Evolutionary conservation across 2,329 filamentous ascomycete species (phyloP).

Genomic region (Ophiostoma piceae): DNA sequence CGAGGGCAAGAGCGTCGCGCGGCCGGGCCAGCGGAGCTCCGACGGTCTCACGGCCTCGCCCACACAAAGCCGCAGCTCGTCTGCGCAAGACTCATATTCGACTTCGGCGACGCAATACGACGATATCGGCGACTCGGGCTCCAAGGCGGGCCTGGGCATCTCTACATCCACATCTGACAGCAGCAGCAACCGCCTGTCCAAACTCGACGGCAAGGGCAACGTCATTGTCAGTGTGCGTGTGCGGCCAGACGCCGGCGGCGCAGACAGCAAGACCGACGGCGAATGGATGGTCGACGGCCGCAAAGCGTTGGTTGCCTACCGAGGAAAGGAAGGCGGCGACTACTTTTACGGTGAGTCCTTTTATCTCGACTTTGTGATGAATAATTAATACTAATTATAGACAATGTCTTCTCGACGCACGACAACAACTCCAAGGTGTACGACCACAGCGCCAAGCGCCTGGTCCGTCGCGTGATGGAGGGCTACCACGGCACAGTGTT

Average conservation of each 20-base stretch:
- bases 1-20: constrained; percentile 67
- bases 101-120: constrained; percentile 87
- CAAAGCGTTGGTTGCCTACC: constrained; percentile 73
- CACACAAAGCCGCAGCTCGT: constrained; percentile 84
- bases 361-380: constrained; percentile 17
- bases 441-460: constrained; percentile 84
- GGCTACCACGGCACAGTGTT: constrained; percentile 98
- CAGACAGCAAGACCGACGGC: constrained; percentile 59
- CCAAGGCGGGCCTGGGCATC: constrained; percentile 32
- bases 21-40: constrained; percentile 59
- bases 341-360: constrained; percentile 73
- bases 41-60: constrained; percentile 75
- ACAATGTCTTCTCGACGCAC: constrained; percentile 92
- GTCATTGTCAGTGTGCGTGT: constrained; percentile 94
- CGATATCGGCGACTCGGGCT: constrained; percentile 58
- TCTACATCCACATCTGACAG: constrained; percentile 26
- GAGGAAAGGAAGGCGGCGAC: constrained; percentile 84
- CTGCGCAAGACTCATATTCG: constrained; percentile 85
- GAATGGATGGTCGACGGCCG: constrained; percentile 93
- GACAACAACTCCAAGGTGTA: constrained; percentile 95
- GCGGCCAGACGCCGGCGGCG: constrained; percentile 69
- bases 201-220: constrained; percentile 78
- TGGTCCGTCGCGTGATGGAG: constrained; percentile 97
- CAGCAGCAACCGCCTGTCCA: constrained; percentile 45
- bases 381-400: constrained; percentile 41